Base-by-base conservation (phyloP, 768 basidiomycete species). In the Mrakia blollopis region DNA sequence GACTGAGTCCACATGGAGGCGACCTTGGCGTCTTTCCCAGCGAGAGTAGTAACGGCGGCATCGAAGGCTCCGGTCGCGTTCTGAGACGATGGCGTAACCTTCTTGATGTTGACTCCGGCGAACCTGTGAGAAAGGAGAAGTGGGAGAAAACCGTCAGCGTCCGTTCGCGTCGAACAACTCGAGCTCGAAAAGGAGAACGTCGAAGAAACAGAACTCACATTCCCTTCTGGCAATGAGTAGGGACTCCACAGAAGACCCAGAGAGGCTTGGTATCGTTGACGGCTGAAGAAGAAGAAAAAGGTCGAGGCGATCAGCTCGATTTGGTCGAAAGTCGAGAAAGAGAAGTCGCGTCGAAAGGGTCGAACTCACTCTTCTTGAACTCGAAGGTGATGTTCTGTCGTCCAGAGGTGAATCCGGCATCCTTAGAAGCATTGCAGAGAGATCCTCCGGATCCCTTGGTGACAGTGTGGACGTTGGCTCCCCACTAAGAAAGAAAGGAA, bases 211-310 rank as follows among this genome's bases (percentile, higher is more conserved):
- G 47, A 4, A 50, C 47, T 14, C 91, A 93, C 91, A 93, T 93
- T 80, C 91, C 92, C 87, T 91, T 89, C 82, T 88, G 83, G 82
- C 92, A 93, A 83, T 93, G 92, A 28, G 74, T 84, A 62, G 57
- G 54, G n/a, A 88, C 87, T 78, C 85, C 88, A 83, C 91, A 93
- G 86, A 89, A 90, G 88, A 86, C 91, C 88, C 87, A 92, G 74
- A 86, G 86, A n/a, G 91, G 87, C 80, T 88, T 86, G 72, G 91
- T 91, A 83, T 88, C 87, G 83, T 91, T 92, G 83, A 92, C 88
- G 75, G 87, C 86, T 84, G 30, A 63, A 37, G 30, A 63, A 63
- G 5, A 28, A 32, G 7, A 32, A 63, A 65, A 44, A 44, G 44
- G 44, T 8, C 21, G 30, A 39, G 6, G 18, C 21, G 30, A 32